phyloP scores from a whole-genome alignment of 179 eudicot species.

The Silene coronaria region DNA sequence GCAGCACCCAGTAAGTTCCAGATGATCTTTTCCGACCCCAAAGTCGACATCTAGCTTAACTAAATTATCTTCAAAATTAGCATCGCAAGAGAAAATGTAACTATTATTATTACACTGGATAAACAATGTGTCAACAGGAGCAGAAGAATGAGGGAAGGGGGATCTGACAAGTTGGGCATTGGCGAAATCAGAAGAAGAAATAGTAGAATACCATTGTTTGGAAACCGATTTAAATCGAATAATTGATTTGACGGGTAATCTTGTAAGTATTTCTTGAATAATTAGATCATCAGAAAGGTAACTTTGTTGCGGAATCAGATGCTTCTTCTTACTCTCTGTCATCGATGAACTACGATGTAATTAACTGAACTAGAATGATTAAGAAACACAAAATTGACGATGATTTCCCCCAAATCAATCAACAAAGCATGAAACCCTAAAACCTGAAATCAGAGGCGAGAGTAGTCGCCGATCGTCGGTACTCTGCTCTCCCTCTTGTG shows the following conservation, averaged over 20 bases:
- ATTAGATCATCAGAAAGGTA: background rate
- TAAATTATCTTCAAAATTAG: background rate
- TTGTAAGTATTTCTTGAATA: background rate
- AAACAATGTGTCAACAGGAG: background rate
- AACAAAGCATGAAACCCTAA: too few species aligned
- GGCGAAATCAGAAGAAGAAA: constrained; percentile 10
- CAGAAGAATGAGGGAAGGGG: background rate
- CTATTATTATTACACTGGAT: too few species aligned
- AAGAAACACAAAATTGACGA: too few species aligned
- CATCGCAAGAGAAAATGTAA: background rate
- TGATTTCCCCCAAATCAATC: too few species aligned
- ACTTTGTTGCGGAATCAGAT: background rate
- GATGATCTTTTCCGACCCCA: background rate
- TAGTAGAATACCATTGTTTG: constrained; percentile 17
- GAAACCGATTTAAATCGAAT: constrained; percentile 13
- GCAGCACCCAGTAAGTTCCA: background rate
- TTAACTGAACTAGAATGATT: too few species aligned
- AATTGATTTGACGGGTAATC: constrained; percentile 12
- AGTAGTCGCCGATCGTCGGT: too few species aligned
- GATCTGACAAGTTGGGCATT: background rate
- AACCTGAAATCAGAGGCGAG: too few species aligned
- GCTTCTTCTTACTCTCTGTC: too few species aligned
- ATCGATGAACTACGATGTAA: too few species aligned
- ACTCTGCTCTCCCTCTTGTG: too few species aligned
- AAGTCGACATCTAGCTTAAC: background rate